Percentiles rank a stretch among this genome's conserved stretches.
Conservation (phyloP, 495 filamentous ascomycete species). For the Pyronema domesticum region DNA sequence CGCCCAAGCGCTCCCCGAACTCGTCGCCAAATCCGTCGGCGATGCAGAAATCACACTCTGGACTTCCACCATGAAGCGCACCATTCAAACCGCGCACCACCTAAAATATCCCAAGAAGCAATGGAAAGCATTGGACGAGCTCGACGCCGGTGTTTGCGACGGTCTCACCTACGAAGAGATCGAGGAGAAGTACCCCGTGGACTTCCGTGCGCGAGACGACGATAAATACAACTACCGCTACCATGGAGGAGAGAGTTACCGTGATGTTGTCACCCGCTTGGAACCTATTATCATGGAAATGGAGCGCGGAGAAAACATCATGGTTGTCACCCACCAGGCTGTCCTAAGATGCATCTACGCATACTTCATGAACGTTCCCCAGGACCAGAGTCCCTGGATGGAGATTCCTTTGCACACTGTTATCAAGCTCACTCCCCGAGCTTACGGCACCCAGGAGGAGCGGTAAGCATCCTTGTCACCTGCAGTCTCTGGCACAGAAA, state of each 20-base stretch:
- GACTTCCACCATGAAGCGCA: constrained; percentile 89
- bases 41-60: constrained; percentile 56
- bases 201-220: constrained; percentile 84
- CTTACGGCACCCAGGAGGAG: constrained; percentile 83
- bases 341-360: constrained; percentile 93
- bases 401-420: constrained; percentile 84
- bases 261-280: constrained; percentile 90
- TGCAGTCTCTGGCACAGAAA: background rate
- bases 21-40: constrained; percentile 66
- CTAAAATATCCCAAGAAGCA: constrained; percentile 80
- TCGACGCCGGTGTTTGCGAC: constrained; percentile 91
- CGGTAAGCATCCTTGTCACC: constrained; percentile 25
- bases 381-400: constrained; percentile 94
- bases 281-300: constrained; percentile 99
- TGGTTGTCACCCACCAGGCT: constrained; percentile 95
- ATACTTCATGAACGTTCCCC: constrained; percentile 92
- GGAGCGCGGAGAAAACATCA: constrained; percentile 85
- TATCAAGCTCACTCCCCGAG: constrained; percentile 85
- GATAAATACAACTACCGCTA: constrained; percentile 45
- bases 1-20: constrained; percentile 57
- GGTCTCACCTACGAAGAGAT: constrained; percentile 91
- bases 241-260: constrained; percentile 87
- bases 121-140: constrained; percentile 96
- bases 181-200: constrained; percentile 72
- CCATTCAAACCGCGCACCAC: constrained; percentile 74